Evolutionary conservation across 768 basidiomycete genomes (phyloP), one percentile per base, ranked within the genome.

Genomic region (Boletus sp.): DNA sequence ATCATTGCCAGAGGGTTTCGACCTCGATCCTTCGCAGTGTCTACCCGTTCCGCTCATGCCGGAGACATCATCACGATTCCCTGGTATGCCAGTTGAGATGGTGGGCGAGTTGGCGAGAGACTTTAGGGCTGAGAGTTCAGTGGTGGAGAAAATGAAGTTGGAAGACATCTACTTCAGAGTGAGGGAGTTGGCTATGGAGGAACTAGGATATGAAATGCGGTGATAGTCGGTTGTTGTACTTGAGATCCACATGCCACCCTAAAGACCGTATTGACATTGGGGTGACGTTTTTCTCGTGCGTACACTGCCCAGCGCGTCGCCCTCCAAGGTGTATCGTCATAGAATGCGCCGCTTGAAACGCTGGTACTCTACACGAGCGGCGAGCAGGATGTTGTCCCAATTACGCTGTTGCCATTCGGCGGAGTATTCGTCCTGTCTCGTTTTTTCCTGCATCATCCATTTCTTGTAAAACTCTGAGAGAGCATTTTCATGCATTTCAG

Each of bases 401-500:
- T 85, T 90, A 17, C 84, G 81, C 54, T 73, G 77, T 50, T 85
- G 76, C 87, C 87, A 90, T 69, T 87, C 82, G 25, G 67, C 60
- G 3, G 83, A 83, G 68, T 91, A 93, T 35, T 70, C 75, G 48
- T 77, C 77, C 49, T 83, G 81, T 30, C 79, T 77, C 3, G 65
- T 59, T 32, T 74, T 74, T 70, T 93, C 90, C 65, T 88, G 87
- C 63, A 78, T 74, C 41, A 88, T 75, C 91, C 91, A 93, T 58
- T 79, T 78, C 45, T 71, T 75, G 73, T 88, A 89, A 71, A 93
- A 91, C 39, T 79, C 78, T 17, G 88, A 85, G 25, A 92, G 74
- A 0, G 85, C 84, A n/a, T 72, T 70, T 67, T 93, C 89, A 62
- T 78, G 84, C 63, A 81, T 80, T 40, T 81, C 74, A 0, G 75